Evolutionary conservation across 2,329 filamentous ascomycete species (phyloP).

Genomic region (Penicillium oxalicum): DNA sequence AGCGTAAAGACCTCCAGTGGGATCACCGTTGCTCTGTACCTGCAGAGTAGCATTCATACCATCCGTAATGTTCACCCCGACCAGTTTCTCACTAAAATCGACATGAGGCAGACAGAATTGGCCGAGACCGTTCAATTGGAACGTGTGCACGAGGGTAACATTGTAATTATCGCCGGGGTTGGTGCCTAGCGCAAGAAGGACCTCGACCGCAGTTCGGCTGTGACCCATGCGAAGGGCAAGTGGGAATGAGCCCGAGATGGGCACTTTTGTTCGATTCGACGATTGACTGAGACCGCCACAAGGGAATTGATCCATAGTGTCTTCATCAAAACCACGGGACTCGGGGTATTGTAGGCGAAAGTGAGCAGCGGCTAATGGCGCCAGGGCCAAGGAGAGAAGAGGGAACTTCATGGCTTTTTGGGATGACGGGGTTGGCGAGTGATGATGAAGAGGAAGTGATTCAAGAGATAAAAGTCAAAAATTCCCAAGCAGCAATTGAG

Average conservation of each 20-base stretch:
- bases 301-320: slow-evolving; percentile 42
- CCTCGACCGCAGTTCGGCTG: slow-evolving; percentile 46
- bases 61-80: slow-evolving; percentile 48
- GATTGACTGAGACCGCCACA: slow-evolving; percentile 48
- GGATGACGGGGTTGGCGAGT: background rate
- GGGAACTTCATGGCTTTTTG: slow-evolving; percentile 28
- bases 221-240: slow-evolving; percentile 50
- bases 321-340: slow-evolving; percentile 46
- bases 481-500: background rate
- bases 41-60: slow-evolving; percentile 63
- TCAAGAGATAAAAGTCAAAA: background rate
- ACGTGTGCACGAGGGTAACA: slow-evolving; percentile 57
- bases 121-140: slow-evolving; percentile 56
- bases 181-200: slow-evolving; percentile 49
- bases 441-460: background rate
- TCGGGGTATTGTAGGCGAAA: slow-evolving; percentile 51
- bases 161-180: slow-evolving; percentile 59
- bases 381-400: slow-evolving; percentile 34
- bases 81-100: slow-evolving; percentile 24
- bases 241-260: slow-evolving; percentile 45
- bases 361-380: slow-evolving; percentile 48
- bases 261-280: slow-evolving; percentile 44
- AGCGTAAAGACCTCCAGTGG: slow-evolving; percentile 61
- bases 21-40: slow-evolving; percentile 58
- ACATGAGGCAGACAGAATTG: slow-evolving; percentile 61